Evolutionary conservation across 148 eudicot species (phyloP).

Genomic region (Nepenthes mirabilis): DNA sequence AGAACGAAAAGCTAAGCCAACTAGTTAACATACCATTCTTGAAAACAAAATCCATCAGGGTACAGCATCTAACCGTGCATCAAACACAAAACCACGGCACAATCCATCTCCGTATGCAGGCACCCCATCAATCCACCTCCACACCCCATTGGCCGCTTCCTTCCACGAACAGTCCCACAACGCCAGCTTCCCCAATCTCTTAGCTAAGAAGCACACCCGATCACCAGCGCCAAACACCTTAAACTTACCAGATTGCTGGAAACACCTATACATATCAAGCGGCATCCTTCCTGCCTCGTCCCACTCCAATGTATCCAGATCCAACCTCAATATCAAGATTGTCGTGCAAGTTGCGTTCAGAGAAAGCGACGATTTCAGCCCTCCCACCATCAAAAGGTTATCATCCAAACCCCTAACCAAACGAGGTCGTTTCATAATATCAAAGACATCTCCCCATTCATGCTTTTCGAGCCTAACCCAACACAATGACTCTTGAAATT

Average conservation of each 20-base stretch:
- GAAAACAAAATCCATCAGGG: slow-evolving; percentile 17
- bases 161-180: slow-evolving; percentile 45
- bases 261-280: slow-evolving; percentile 54
- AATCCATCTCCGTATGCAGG: slow-evolving; percentile 63
- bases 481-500: slow-evolving; percentile 16
- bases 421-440: slow-evolving; percentile 59
- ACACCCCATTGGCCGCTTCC: slow-evolving; percentile 22
- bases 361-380: slow-evolving; percentile 59
- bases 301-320: slow-evolving; percentile 75
- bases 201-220: slow-evolving; percentile 69
- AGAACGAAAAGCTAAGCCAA: background rate
- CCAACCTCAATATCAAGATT: slow-evolving; percentile 66
- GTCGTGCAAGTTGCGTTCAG: slow-evolving; percentile 60
- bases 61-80: slow-evolving; percentile 44
- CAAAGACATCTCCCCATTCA: slow-evolving; percentile 89
- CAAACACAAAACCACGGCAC: slow-evolving; percentile 64
- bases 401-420: slow-evolving; percentile 42
- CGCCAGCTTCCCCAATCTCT: slow-evolving; percentile 55
- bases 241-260: slow-evolving; percentile 62
- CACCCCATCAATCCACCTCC: slow-evolving; percentile 78
- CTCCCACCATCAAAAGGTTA: slow-evolving; percentile 68
- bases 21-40: slow-evolving; percentile 1
- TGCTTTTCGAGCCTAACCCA: slow-evolving; percentile 56
- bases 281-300: slow-evolving; percentile 93
- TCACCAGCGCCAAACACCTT: slow-evolving; percentile 92